Evolutionary conservation across 129 eudicot genomes (phyloP).

Genomic region (carrot (Daucus carota)): DNA sequence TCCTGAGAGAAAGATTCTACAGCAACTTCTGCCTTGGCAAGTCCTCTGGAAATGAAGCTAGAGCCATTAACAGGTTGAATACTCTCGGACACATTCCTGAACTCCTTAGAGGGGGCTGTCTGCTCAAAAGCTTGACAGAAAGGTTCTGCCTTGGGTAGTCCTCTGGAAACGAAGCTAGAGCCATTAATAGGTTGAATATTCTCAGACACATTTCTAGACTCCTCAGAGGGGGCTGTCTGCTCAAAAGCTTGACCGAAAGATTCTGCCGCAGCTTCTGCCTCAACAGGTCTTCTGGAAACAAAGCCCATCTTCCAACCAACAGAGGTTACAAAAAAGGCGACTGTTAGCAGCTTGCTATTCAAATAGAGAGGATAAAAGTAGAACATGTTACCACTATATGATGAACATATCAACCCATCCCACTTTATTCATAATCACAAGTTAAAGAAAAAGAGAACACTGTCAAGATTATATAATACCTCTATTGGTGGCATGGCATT

Average conservation of each 20-base stretch:
- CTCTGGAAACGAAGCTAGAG: too few species aligned
- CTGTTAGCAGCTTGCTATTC: background rate
- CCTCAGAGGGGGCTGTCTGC: slow-evolving; percentile 25
- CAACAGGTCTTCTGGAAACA: too few species aligned
- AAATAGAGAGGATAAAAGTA: background rate
- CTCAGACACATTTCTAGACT: background rate
- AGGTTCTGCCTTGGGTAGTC: too few species aligned
- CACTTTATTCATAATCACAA: background rate
- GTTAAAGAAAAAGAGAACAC: background rate
- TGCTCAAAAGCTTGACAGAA: slow-evolving; percentile 39
- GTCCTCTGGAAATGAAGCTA: too few species aligned
- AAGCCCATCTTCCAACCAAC: too few species aligned
- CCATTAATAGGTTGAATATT: too few species aligned
- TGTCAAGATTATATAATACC: slow-evolving; percentile 29
- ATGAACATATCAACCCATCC: background rate
- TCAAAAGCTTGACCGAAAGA: slow-evolving; percentile 36
- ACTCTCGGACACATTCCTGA: too few species aligned
- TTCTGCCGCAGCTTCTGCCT: slow-evolving; percentile 24
- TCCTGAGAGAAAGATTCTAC: too few species aligned
- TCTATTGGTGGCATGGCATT: slow-evolving; percentile 30
- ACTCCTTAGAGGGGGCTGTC: slow-evolving; percentile 16
- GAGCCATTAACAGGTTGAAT: too few species aligned
- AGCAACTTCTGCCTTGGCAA: too few species aligned
- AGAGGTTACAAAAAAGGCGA: background rate
- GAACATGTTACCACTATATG: background rate